Evolutionary conservation across 2,329 filamentous ascomycete species (phyloP), one percentile per base, ranked within the genome.

Genomic region (Fusarium palustre): DNA sequence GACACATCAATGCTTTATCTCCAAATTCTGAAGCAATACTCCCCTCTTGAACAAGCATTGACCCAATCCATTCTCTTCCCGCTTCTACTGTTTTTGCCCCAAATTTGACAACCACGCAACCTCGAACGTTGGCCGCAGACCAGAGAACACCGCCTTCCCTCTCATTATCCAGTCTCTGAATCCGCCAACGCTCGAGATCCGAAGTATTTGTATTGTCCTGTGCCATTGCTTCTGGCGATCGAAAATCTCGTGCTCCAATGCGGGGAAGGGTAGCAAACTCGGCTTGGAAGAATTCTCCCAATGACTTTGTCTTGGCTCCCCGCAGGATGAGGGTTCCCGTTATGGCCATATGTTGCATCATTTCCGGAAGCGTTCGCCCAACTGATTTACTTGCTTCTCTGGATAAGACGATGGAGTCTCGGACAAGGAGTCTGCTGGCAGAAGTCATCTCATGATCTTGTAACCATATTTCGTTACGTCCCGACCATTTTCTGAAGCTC

Each of bases 91-190:
- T 91, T 56, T 85, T 86, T 2, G 94, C 92, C 2, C 92, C 93
- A 77, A 98, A 97, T 78, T 98, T 98, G 71, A 98, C 91, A 28
- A 97, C 86, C 5, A 96, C 91, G 75, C 95, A 97, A 6, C 93
- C 91, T 55, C 94, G 86, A 34, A 97, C 89, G 28, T 86, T 87
- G 16, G 94, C 92, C 15, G 92, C 92, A 28, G 93, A 94, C 93
- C 94, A 97, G 5, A 95, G 82, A 5, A 97, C 79, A 18, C 87
- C 87, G 49, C 86, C 82, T 12, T 79, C 75, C 64, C 80, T 85
- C 77, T 96, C 92, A 75, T 84, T 82, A 56, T 79, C 76, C 22
- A 91, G 81, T 64, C 91, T 85, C 52, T 76, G 76, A 30, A 78
- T 76, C 54, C 90, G 83, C 88, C 89, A 90, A 42, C 74, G 75